Evolutionary conservation across 352 stramenopile genomes (phyloP), one percentile per base, ranked within the genome.

Genomic region (Pythium sp.): DNA sequence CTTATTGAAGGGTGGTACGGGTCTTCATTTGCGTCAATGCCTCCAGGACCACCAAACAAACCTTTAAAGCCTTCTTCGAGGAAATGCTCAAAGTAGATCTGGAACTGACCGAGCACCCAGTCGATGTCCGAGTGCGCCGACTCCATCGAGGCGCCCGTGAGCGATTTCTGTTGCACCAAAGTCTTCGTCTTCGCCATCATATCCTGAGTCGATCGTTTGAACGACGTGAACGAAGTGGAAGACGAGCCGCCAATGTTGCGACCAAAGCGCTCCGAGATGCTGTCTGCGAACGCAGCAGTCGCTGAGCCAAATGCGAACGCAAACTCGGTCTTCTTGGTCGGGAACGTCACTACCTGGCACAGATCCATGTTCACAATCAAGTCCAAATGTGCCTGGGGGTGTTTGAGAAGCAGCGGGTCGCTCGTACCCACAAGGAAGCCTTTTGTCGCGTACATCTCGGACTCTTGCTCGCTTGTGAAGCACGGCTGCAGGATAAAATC

Each of bases 291-390:
- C 0, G 70, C 75, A 2, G 71, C 59, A 2, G 84, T 86, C 20
- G 74, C 70, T 0, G 74, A 28, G 14, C 86, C 84, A 62, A 90
- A 81, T 0, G 67, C 76, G 30, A 92, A 89, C 28, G 84, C 78
- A 9, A 74, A 75, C 59, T 89, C 80, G 28, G 67, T 80, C 6
- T 76, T 89, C 41, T 74, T 58, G 11, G 79, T 91, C 14, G 78
- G 76, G 49, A 81, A 75, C 43, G 78, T 77, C n/a, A 82, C 77
- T 2, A 92, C 72, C 14, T 88, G 70, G 7, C 67, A 65, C 14
- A 74, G 68, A 64, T 92, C 86, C 34, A 94, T 54, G 71, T 94
- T 77, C 28, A 94, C 68, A 4, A 93, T 76, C 26, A 90, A 47
- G 57, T 92, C 86, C 4, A 92, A 58, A 32, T 70, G 58, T 2